A percentile compares a stretch with the other conserved stretches of the same genome.
phyloP scores from a whole-genome alignment of 2,329 filamentous ascomycete genomes.

The Rhinocladiella similis region DNA sequence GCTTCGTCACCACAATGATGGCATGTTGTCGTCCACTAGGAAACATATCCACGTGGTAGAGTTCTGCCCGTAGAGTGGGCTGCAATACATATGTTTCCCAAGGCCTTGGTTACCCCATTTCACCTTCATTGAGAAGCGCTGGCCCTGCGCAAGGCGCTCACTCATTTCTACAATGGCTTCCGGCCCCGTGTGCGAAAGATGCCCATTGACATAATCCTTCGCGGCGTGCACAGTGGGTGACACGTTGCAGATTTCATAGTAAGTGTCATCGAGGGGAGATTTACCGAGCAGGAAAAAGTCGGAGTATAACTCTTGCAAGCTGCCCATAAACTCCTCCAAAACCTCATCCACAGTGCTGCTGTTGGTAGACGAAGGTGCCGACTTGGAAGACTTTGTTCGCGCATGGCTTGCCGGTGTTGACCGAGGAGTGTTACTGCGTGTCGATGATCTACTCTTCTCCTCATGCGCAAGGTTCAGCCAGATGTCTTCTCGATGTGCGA shows the following conservation, averaged over 20 bases:
- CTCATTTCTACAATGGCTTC: slow-evolving; percentile 25
- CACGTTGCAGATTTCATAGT: slow-evolving; percentile 35
- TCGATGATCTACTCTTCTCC: slow-evolving; percentile 18
- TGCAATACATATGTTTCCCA: slow-evolving; percentile 33
- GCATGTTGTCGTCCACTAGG: slow-evolving; percentile 27
- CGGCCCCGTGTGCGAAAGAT: slow-evolving; percentile 30
- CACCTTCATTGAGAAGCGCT: slow-evolving; percentile 29
- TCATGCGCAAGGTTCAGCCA: slow-evolving; percentile 29
- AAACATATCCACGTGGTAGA: slow-evolving; percentile 32
- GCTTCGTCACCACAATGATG: slow-evolving; percentile 25
- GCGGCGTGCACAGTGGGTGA: slow-evolving; percentile 28
- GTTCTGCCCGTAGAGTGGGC: slow-evolving; percentile 29
- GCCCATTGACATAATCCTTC: slow-evolving; percentile 32
- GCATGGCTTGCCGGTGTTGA: slow-evolving; percentile 11
- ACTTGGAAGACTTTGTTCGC: slow-evolving; percentile 8
- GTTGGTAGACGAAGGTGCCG: slow-evolving; percentile 10
- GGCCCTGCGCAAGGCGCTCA: slow-evolving; percentile 20
- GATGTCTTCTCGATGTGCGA: slow-evolving; percentile 22
- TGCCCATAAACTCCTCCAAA: slow-evolving; percentile 29
- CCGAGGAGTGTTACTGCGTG: slow-evolving; percentile 8
- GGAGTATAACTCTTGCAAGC: slow-evolving; percentile 31
- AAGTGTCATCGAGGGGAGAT: slow-evolving; percentile 27
- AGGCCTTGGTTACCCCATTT: slow-evolving; percentile 30
- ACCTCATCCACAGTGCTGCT: slow-evolving; percentile 25
- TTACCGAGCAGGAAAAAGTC: slow-evolving; percentile 33